These are phyloP conservation scores for Podospora bellae-mahoneyi DNA, from an alignment of 495 filamentous ascomycete species.

Conservation along the genomic window DNA sequence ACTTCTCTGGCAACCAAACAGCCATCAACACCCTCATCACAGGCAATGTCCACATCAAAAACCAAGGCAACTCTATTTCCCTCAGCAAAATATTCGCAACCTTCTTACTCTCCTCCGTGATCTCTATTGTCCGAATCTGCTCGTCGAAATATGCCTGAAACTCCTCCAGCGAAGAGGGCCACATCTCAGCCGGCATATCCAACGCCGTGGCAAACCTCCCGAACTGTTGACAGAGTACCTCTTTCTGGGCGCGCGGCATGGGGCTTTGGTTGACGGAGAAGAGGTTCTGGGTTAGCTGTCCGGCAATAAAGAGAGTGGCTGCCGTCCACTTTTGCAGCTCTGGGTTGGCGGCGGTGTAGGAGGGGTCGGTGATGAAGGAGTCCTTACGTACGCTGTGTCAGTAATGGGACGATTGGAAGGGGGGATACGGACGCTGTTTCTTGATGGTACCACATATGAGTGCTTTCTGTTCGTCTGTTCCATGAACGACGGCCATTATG, in stretches of 20 bases:
- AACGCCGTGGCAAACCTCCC: conserved; percentile 11
- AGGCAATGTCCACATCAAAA: conserved; percentile 18
- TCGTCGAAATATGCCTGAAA: conserved; percentile 15
- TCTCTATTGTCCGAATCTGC: conserved; percentile 12
- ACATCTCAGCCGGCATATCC: conserved; percentile 18
- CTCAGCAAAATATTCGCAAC: conserved; percentile 14
- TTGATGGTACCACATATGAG: conserved; percentile 8
- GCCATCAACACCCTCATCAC: conserved; percentile 20
- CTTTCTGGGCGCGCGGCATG: conserved; percentile 5
- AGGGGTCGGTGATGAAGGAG: conserved; percentile 5
- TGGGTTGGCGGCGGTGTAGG: conserved; percentile 24
- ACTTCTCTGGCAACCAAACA: conserved; percentile 12
- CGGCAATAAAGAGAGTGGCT: conserved; percentile 22
- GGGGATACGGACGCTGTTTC: conserved; percentile 8
- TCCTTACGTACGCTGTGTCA: not conserved
- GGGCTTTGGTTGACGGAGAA: not conserved
- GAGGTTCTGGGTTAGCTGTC: not conserved
- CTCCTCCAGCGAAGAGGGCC: conserved; percentile 14
- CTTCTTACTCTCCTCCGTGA: conserved; percentile 8
- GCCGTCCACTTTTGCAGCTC: conserved; percentile 30
- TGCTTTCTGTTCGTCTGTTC: not conserved
- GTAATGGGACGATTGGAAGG: not conserved
- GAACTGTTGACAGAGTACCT: conserved; percentile 9
- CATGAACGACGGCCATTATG: conserved; percentile 12
- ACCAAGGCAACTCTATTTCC: conserved; percentile 18